These are phyloP conservation scores for Penicillium palitans DNA, from an alignment of 2,329 filamentous ascomycete genomes.

Conservation along the genomic window DNA sequence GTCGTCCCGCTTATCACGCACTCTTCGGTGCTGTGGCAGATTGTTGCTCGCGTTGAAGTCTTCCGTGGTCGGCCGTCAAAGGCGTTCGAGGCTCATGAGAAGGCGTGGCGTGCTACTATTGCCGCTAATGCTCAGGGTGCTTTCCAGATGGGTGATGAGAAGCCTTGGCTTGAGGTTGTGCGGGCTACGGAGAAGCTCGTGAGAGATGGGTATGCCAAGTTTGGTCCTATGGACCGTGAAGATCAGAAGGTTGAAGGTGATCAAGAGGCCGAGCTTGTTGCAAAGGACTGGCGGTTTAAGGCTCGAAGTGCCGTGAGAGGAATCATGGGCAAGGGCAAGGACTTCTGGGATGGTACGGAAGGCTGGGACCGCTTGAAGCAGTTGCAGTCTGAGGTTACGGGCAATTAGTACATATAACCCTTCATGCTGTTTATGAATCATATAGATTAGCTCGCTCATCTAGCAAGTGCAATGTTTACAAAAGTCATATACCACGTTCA, in stretches of 20 bases:
- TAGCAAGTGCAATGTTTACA: background rate
- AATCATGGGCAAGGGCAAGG: conserved; percentile 78
- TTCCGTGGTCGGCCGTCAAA: conserved; percentile 71
- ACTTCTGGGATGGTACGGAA: conserved; percentile 73
- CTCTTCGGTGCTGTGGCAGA: conserved; percentile 72
- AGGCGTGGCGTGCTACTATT: conserved; percentile 75
- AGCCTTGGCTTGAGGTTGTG: conserved; percentile 71
- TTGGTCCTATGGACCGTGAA: conserved; percentile 62
- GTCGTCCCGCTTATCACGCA: conserved; percentile 82
- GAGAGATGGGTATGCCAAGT: conserved; percentile 73
- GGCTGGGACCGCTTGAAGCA: conserved; percentile 43
- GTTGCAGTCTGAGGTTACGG: conserved; percentile 40
- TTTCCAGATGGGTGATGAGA: conserved; percentile 56
- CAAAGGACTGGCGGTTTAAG: conserved; percentile 84
- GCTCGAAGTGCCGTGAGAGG: conserved; percentile 79
- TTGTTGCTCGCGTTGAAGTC: conserved; percentile 69
- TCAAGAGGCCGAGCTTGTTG: conserved; percentile 61
- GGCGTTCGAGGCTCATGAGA: conserved; percentile 81
- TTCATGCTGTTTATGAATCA: conserved; percentile 11
- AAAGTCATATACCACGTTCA: conserved; percentile 9
- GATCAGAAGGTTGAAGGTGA: conserved; percentile 51
- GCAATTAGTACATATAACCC: conserved; percentile 23
- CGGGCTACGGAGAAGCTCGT: conserved; percentile 78
- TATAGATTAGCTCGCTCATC: background rate
- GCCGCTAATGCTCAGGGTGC: conserved; percentile 48